Conservation (phyloP, 768 basidiomycete genomes). For the Podaxis sp. region DNA sequence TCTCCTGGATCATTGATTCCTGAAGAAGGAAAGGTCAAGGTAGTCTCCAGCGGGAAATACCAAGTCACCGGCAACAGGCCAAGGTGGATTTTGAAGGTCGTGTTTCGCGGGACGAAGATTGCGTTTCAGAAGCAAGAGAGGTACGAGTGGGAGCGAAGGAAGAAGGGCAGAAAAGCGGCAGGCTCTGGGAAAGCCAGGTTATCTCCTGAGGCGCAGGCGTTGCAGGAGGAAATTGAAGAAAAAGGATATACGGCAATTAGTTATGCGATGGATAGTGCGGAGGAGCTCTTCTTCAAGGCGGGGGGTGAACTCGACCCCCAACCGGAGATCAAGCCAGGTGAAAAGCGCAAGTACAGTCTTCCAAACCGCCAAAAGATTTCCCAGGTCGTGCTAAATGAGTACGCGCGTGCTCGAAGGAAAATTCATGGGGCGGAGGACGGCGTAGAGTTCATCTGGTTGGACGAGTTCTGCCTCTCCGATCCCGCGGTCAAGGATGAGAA, state of each 20-base stretch:
- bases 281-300: not conserved
- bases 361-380: constrained; percentile 1
- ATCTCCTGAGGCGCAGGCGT: not conserved
- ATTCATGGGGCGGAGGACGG: not conserved
- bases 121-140: not conserved
- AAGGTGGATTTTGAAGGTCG: constrained; percentile 6
- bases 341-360: constrained; percentile 5
- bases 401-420: not conserved
- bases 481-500: not conserved
- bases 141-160: not conserved
- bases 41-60: constrained; percentile 2
- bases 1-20: constrained; percentile 1
- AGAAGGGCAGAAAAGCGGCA: not conserved
- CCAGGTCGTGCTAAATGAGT: constrained; percentile 2
- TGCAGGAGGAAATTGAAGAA: not conserved
- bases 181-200: not conserved
- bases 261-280: constrained; percentile 11
- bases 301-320: not conserved
- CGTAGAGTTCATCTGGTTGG: constrained; percentile 12
- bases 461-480: constrained; percentile 15
- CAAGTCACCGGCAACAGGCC: constrained; percentile 9
- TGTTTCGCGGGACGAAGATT: not conserved
- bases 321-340: not conserved
- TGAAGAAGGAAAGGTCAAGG: not conserved
- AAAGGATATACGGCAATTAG: constrained; percentile 10